Percentiles rank a stretch among this genome's conserved stretches.
phyloP scores from a whole-genome alignment of 805 yeast species.

The Spathaspora passalidarum region DNA sequence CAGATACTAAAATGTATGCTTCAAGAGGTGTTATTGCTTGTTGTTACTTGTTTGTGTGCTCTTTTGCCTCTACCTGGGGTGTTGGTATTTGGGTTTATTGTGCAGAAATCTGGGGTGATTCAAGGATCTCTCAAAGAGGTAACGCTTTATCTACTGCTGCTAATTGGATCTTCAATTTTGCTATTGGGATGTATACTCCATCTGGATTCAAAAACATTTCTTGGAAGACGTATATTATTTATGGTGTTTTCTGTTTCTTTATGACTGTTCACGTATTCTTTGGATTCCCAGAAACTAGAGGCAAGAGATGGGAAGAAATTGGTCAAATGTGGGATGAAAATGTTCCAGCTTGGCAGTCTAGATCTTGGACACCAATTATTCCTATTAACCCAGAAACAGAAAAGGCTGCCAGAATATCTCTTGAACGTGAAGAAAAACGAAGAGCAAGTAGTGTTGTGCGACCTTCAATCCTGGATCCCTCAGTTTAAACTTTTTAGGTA shows the following conservation, averaged over 20 bases:
- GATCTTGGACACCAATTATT: conserved; percentile 35
- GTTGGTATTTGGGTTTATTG: conserved; percentile 62
- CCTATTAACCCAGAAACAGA: conserved; percentile 39
- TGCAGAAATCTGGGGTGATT: conserved; percentile 61
- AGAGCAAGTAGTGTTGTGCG: too few relatives aligned
- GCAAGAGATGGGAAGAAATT: conserved; percentile 58
- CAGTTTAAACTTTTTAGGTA: neutral
- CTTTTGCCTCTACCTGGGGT: conserved; percentile 57
- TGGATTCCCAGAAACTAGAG: conserved; percentile 63
- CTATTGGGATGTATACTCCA: conserved; percentile 69
- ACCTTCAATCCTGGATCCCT: too few relatives aligned
- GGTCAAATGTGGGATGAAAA: conserved; percentile 44
- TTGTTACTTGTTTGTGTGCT: conserved; percentile 54
- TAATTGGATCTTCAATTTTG: conserved; percentile 68
- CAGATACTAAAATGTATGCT: conserved; percentile 27
- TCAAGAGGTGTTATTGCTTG: conserved; percentile 48
- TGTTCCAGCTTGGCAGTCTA: conserved; percentile 41
- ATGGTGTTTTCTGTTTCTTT: conserved; percentile 49
- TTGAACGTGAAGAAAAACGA: conserved; percentile 32
- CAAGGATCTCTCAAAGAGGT: conserved; percentile 62
- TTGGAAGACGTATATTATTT: conserved; percentile 59
- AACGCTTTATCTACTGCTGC: conserved; percentile 66
- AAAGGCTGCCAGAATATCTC: conserved; percentile 31
- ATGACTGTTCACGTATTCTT: conserved; percentile 47
- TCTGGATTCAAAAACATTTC: conserved; percentile 50